Evolutionary conservation across 73 alveolate species (phyloP), one percentile per base, ranked within the genome.

Genomic region (Halteria grandinella): DNA sequence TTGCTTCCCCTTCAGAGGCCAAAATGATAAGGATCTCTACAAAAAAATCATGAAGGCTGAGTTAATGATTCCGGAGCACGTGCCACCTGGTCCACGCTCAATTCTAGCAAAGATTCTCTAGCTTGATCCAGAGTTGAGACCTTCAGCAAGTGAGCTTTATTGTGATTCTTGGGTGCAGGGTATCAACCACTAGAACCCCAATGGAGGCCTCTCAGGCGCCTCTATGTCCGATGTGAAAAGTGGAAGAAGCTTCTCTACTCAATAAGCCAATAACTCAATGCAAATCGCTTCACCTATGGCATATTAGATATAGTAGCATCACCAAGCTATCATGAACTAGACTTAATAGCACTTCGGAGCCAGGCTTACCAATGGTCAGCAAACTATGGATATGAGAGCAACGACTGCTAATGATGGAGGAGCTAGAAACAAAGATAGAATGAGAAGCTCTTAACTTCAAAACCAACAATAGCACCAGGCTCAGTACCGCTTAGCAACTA

Each of bases 1-100:
- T 20, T 74, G 79, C 21, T 86, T 82, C 48, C 97, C 97, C 39
- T 91, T 85, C 75, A 82, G 76, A 52, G 93, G 95, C 37, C 7
- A 58, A 12, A 54, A 72, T 43, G 95, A 87, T 64, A 87, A 73
- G 49, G 97, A 91, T 25, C 83, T 91, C 55, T 91, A 87, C 69
- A 79, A 76, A 40, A 47, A 12, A 69, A 87, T 88, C 31, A 69
- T 66, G 17, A 82, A 70, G n/a, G 63, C 69, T 18, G 80, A 66
- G 3, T 28, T 66, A 23, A 24, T 27, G 1, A 23, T 66, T 11
- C 80, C 80, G 47, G 80, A 66, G 4, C 66, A 66, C 47, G 66
- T 66, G 1, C 80, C 80, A 25, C 1, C 80, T 23, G 80, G 80
- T 15, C 80, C 80, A 3, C 23, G 69, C 39, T 8, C 50, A 1